Evolutionary conservation across 2,329 filamentous ascomycete genomes (phyloP).

Genomic region (Fusarium sp.): DNA sequence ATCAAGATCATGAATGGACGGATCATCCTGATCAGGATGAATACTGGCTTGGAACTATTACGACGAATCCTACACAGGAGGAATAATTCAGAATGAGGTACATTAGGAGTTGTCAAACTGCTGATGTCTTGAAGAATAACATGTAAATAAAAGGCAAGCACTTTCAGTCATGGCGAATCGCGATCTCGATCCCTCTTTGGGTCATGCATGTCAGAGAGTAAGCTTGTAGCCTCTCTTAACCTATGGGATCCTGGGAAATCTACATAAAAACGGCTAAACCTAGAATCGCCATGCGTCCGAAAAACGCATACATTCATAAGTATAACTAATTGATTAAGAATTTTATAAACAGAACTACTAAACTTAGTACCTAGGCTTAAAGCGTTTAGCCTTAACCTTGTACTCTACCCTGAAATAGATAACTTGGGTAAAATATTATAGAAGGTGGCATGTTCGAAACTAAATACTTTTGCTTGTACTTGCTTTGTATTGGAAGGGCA

Average conservation of each 20-base stretch:
- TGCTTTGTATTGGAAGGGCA: too few relatives aligned
- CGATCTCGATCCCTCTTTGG: too few relatives aligned
- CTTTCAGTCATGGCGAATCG: neutral
- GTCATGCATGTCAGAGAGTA: rapidly evolving
- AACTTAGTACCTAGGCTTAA: rapidly evolving
- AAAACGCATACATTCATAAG: neutral
- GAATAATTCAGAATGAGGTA: neutral
- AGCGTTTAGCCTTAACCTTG: too few relatives aligned
- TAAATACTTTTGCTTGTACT: too few relatives aligned
- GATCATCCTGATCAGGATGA: neutral
- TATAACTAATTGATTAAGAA: rapidly evolving
- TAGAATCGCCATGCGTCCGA: neutral
- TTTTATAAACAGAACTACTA: rapidly evolving
- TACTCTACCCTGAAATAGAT: rapidly evolving
- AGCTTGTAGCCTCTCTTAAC: neutral
- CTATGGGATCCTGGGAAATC: neutral
- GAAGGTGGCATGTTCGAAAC: too few relatives aligned
- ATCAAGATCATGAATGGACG: neutral
- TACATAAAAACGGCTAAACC: neutral
- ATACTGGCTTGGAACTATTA: neutral
- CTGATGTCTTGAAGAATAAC: neutral
- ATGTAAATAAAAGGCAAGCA: rapidly evolving
- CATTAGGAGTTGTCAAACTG: neutral
- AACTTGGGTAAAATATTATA: too few relatives aligned
- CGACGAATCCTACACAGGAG: neutral